Conservation (phyloP, 2,329 filamentous ascomycete species). For the Diaporthe aspalathi region DNA sequence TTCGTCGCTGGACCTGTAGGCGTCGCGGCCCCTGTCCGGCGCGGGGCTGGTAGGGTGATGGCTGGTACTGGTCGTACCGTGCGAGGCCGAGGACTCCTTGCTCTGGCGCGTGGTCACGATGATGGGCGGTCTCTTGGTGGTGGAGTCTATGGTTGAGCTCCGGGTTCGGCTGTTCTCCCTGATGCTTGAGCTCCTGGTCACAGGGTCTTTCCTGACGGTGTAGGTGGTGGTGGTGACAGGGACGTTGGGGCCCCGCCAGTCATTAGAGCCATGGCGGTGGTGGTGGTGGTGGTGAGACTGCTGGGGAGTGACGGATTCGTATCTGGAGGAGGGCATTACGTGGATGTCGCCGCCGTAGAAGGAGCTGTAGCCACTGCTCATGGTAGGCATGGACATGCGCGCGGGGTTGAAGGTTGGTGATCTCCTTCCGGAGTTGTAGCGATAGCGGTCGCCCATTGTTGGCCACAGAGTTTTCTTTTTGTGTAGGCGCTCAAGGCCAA, state of each 20-base stretch:
- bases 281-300: conserved; percentile 43
- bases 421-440: conserved; percentile 54
- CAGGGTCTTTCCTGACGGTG: conserved; percentile 64
- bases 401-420: conserved; percentile 62
- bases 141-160: conserved; percentile 63
- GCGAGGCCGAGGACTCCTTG: conserved; percentile 55
- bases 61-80: conserved; percentile 52
- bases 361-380: conserved; percentile 60
- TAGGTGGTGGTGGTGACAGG: conserved; percentile 66
- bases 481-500: neutral
- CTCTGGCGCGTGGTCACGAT: conserved; percentile 66
- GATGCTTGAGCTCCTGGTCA: conserved; percentile 58
- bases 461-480: conserved; percentile 5
- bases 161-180: conserved; percentile 62
- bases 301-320: conserved; percentile 41
- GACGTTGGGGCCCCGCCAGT: conserved; percentile 46
- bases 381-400: conserved; percentile 62
- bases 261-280: conserved; percentile 46
- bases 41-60: conserved; percentile 59
- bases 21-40: conserved; percentile 61
- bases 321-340: conserved; percentile 58
- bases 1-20: conserved; percentile 65
- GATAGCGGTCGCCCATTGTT: conserved; percentile 63
- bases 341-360: conserved; percentile 66
- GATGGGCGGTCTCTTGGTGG: conserved; percentile 60